Evolutionary conservation across 805 yeast genomes (phyloP).

Genomic region (Myxozyma lipomycoides): DNA sequence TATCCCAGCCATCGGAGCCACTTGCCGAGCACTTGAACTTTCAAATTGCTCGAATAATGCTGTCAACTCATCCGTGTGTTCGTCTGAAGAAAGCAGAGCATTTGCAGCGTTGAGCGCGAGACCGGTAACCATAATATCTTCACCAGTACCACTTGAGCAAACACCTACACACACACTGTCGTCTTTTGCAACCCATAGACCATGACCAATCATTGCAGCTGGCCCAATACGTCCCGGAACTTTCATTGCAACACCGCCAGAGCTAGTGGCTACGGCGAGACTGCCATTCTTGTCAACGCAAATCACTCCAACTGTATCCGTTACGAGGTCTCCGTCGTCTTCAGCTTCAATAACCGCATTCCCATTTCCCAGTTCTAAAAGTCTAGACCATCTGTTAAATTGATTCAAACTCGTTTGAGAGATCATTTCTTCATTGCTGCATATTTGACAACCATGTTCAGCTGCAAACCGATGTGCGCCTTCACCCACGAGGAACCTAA

Average conservation of each 20-base stretch:
- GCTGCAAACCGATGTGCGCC: constrained; percentile 37
- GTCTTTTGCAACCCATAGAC: constrained; percentile 28
- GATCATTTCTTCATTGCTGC: constrained; percentile 11
- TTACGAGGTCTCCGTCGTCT: constrained; percentile 14
- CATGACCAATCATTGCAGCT: constrained; percentile 43
- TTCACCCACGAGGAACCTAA: constrained; percentile 35
- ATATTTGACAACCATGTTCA: constrained; percentile 15
- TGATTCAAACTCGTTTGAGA: constrained; percentile 24
- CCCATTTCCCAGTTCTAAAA: constrained; percentile 2
- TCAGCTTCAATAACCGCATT: not conserved
- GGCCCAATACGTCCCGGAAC: constrained; percentile 43
- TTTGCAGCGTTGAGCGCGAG: constrained; percentile 31
- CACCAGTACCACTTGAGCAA: constrained; percentile 42
- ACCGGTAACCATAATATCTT: constrained; percentile 37
- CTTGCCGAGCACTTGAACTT: constrained; percentile 8
- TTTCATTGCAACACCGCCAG: constrained; percentile 42
- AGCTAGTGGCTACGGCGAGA: constrained; percentile 38
- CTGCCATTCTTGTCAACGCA: constrained; percentile 31
- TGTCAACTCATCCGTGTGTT: not conserved
- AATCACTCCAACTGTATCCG: constrained; percentile 43
- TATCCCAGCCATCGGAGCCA: constrained; percentile 15
- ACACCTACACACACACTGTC: constrained; percentile 22
- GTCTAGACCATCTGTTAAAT: constrained; percentile 23
- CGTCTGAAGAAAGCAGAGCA: not conserved
- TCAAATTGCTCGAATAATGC: not conserved